A percentile compares a stretch with the other conserved stretches of the same genome.
phyloP scores from a whole-genome alignment of 192 early-diverging fungal genomes.

The Pilaira anomala region DNA sequence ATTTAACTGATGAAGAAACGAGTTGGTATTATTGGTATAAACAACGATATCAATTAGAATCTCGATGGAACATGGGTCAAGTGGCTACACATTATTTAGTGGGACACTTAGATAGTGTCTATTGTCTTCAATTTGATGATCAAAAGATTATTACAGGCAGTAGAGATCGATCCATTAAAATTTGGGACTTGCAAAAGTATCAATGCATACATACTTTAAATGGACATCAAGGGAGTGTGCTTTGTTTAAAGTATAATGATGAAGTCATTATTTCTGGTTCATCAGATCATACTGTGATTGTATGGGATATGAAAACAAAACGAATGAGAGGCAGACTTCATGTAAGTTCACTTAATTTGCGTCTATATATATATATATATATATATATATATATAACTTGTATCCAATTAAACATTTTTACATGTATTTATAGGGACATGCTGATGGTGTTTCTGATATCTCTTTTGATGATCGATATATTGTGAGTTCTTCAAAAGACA shows the following conservation, averaged over 20 bases:
- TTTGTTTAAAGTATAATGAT: conserved; percentile 85
- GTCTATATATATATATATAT: background rate
- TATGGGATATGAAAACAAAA: conserved; percentile 75
- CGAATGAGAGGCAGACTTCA: conserved; percentile 46
- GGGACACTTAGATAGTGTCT: conserved; percentile 84
- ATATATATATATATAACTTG: background rate
- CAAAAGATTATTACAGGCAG: conserved; percentile 79
- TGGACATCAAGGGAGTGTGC: conserved; percentile 71
- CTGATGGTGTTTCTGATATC: conserved; percentile 80
- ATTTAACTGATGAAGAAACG: conserved; percentile 7
- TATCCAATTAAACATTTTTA: background rate
- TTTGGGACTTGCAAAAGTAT: conserved; percentile 78
- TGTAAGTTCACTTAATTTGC: conserved; percentile 13
- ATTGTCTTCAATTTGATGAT: conserved; percentile 89
- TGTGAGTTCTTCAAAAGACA: conserved; percentile 94
- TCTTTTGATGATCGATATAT: conserved; percentile 76
- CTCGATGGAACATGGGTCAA: conserved; percentile 51
- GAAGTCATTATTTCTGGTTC: conserved; percentile 82
- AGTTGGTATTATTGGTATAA: conserved; percentile 72
- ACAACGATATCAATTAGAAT: conserved; percentile 65
- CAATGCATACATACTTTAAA: conserved; percentile 58
- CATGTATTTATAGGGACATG: conserved; percentile 64
- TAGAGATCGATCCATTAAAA: conserved; percentile 74
- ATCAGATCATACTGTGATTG: conserved; percentile 79
- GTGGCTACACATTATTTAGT: conserved; percentile 56